Percentiles rank a stretch among this genome's conserved stretches.
These are phyloP conservation scores for Fraxinus sp. DNA, from an alignment of 305 asterid genomes.

Conservation along the genomic window DNA sequence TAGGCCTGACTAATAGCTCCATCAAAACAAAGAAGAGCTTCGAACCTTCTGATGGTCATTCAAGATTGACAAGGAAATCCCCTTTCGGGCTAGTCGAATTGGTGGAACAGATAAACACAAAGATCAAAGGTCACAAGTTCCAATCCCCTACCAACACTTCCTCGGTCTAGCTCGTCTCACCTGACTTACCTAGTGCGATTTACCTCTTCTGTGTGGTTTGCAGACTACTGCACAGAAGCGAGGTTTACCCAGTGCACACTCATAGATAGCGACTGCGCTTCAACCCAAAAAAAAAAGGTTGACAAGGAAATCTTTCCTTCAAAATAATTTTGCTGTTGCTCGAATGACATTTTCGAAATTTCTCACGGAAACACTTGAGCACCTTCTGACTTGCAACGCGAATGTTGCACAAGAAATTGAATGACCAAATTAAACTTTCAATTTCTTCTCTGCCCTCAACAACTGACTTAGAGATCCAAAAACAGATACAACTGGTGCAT, in stretches of 20 bases:
- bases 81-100: too few species aligned
- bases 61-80: slow-evolving; percentile 58
- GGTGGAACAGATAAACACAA: too few species aligned
- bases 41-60: slow-evolving; percentile 85
- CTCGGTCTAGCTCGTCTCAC: too few species aligned
- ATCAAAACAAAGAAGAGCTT: neutral
- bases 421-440: neutral
- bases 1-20: neutral
- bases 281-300: too few species aligned
- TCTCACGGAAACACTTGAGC: slow-evolving; percentile 84
- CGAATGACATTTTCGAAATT: slow-evolving; percentile 60
- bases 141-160: too few species aligned
- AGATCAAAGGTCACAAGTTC: too few species aligned
- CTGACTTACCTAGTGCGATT: too few species aligned
- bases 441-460: neutral
- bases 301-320: slow-evolving; percentile 62
- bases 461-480: neutral
- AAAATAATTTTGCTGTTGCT: slow-evolving; percentile 75
- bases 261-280: too few species aligned
- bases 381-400: slow-evolving; percentile 76
- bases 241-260: too few species aligned
- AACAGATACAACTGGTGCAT: neutral
- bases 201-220: too few species aligned
- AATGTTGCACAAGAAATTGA: slow-evolving; percentile 57
- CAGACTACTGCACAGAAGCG: too few species aligned